Evolutionary conservation across 257 asterid species (phyloP).

Genomic region (Prunella vulgaris): DNA sequence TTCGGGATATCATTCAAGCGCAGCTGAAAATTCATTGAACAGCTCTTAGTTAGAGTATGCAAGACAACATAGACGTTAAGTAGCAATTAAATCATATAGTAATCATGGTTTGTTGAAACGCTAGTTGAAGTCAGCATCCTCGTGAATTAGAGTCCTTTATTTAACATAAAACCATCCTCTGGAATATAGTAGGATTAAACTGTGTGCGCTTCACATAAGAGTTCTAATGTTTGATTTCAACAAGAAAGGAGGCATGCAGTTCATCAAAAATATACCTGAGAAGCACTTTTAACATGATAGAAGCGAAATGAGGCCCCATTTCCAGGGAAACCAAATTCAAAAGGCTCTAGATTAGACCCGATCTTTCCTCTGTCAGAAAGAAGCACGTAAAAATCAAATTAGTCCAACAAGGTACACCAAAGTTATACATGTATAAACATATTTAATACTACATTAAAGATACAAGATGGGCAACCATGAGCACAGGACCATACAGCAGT

Average conservation of each 20-base stretch:
- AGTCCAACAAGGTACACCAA: not conserved
- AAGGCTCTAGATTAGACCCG: slow-evolving; percentile 42
- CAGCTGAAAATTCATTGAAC: slow-evolving; percentile 43
- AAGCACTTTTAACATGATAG: slow-evolving; percentile 66
- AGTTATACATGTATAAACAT: not conserved
- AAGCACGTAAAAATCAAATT: slow-evolving; percentile 8
- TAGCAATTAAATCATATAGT: not conserved
- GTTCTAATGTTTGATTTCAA: not conserved
- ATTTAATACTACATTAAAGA: not conserved
- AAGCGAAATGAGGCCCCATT: slow-evolving; percentile 47
- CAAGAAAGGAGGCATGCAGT: not conserved
- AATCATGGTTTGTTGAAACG: not conserved
- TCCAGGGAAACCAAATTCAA: slow-evolving; percentile 35
- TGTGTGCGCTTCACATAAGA: not conserved
- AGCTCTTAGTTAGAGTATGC: slow-evolving; percentile 9
- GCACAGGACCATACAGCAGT: not conserved
- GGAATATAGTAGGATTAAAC: not conserved
- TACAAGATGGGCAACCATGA: not conserved
- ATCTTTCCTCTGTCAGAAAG: slow-evolving; percentile 52
- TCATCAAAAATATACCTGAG: slow-evolving; percentile 49
- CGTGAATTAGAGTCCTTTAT: not conserved
- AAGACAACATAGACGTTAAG: not conserved
- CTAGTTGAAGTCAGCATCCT: not conserved
- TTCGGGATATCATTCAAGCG: slow-evolving; percentile 67
- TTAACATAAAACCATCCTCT: not conserved